Evolutionary conservation across 139 green algal genomes (phyloP), one percentile per base, ranked within the genome.

Genomic region (Tetradesmus lagerheimii): DNA sequence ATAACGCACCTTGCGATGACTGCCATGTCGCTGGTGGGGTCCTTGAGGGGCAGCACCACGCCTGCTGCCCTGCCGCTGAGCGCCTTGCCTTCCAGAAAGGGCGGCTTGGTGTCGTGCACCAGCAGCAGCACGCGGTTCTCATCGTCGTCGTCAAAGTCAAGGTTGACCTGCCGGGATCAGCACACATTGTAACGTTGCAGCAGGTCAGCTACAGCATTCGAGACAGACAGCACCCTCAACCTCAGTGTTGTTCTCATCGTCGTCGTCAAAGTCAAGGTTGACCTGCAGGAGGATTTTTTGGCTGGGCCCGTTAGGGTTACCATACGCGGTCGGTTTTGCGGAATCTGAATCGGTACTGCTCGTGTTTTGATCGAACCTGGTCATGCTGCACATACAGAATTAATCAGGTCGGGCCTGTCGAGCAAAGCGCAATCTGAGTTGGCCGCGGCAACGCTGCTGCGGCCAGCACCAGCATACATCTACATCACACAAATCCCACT

Each of bases 41-140:
- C 98, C 90, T 98, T 97, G 35, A 99, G 89, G 1, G 98, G 98
- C 93, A 99, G 93, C 66, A 99, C 95, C 34, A 97, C 94, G 71
- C 98, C 95, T 45, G 47, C 39, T 25, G 79, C 62, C 94, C 97
- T 99, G 85, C 95, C 97, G 92, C 97, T 97, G n/a, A 98, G 74
- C 15, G 95, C 92, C 41, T 96, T 92, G n/a, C 97, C 98, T 45
- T 98, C 96, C 83, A 99, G 93, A 93, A 99, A 99, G 20, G 98
- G 98, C 45, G 98, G 98, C 92, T 97, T 97, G 62, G 97, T 98
- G 94, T 99, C 98, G 91, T 99, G 98, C 80, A 99, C 98, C 71
- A 99, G 92, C 92, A 99, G 96, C 83, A 99, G 88, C 79, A 97
- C 95, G 1, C 96, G 92, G 57, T 94, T 86, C 82, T 99, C 97